These are phyloP conservation scores for Leishmania guyanensis DNA, from an alignment of 208 protist species.

Conservation along the genomic window DNA sequence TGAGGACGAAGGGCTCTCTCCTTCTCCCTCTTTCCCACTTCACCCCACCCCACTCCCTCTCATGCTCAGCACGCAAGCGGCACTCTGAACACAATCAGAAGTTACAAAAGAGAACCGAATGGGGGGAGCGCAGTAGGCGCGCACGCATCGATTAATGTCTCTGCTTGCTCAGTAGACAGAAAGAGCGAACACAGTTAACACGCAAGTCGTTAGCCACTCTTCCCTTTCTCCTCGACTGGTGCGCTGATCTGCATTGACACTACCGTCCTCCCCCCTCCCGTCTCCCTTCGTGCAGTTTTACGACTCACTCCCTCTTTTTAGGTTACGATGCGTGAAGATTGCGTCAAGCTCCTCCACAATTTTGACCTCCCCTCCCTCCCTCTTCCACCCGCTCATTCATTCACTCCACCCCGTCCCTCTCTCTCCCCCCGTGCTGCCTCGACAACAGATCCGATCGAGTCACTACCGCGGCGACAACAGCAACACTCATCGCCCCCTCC, in stretches of 20 bases:
- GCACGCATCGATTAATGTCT: neutral
- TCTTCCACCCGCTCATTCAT: neutral
- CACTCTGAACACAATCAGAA: neutral
- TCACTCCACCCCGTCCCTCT: neutral
- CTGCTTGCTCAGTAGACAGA: neutral
- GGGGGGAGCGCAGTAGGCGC: too few relatives aligned
- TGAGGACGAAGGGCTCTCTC: slow-evolving; percentile 5
- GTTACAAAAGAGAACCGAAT: neutral
- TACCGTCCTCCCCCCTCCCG: neutral
- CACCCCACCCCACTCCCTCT: neutral
- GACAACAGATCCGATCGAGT: neutral
- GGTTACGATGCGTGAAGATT: neutral
- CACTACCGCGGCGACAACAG: too few relatives aligned
- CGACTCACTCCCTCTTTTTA: slow-evolving; percentile 5
- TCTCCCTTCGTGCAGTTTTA: neutral
- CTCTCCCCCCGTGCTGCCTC: neutral
- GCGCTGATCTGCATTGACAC: neutral
- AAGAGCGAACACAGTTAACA: neutral
- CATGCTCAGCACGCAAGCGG: neutral
- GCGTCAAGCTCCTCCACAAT: neutral
- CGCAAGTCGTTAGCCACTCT: neutral
- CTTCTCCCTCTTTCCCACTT: slow-evolving; percentile 1
- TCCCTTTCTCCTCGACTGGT: neutral
- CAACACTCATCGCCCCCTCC: neutral
- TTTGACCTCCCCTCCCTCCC: neutral